Evolutionary conservation across 768 basidiomycete species (phyloP).

Genomic region (Coprinellus micaceus): DNA sequence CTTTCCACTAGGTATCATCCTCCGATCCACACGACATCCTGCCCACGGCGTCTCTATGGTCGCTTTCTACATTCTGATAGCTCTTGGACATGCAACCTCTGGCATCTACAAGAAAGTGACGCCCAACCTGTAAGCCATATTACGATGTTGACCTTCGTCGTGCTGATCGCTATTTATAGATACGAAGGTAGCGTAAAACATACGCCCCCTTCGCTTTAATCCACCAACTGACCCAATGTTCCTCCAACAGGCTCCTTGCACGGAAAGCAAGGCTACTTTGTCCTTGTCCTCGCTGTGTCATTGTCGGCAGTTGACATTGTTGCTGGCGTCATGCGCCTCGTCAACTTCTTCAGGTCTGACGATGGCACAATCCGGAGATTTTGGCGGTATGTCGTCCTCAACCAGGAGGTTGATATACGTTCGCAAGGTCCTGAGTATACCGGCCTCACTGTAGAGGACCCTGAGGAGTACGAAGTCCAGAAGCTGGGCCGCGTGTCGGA

Average conservation of each 20-base stretch:
- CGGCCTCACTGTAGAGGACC: conserved; percentile 52
- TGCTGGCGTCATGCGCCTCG: conserved; percentile 45
- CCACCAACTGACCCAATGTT: not conserved
- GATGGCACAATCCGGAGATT: conserved; percentile 47
- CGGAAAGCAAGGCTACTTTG: conserved; percentile 54
- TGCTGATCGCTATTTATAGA: conserved; percentile 39
- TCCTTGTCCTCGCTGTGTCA: conserved; percentile 34
- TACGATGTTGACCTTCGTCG: conserved; percentile 8
- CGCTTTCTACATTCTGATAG: conserved; percentile 57
- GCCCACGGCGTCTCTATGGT: conserved; percentile 55
- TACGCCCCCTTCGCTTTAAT: not conserved
- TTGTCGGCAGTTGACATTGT: conserved; percentile 51
- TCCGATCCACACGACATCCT: conserved; percentile 74
- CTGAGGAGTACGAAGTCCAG: conserved; percentile 51
- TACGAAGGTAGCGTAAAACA: conserved; percentile 47
- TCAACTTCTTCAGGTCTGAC: conserved; percentile 42
- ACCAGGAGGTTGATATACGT: conserved; percentile 31
- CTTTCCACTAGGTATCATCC: conserved; percentile 59
- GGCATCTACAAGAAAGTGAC: conserved; percentile 74
- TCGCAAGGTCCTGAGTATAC: conserved; percentile 47
- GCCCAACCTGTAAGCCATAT: conserved; percentile 68
- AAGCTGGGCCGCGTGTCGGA: conserved; percentile 32
- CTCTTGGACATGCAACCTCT: conserved; percentile 65
- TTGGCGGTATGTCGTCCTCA: conserved; percentile 57
- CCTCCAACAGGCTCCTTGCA: conserved; percentile 46